Percentiles rank a stretch among this genome's conserved stretches.
These are phyloP conservation scores for Ascochyta viciae-villosae DNA, from an alignment of 2,329 filamentous ascomycete species.

Conservation along the genomic window DNA sequence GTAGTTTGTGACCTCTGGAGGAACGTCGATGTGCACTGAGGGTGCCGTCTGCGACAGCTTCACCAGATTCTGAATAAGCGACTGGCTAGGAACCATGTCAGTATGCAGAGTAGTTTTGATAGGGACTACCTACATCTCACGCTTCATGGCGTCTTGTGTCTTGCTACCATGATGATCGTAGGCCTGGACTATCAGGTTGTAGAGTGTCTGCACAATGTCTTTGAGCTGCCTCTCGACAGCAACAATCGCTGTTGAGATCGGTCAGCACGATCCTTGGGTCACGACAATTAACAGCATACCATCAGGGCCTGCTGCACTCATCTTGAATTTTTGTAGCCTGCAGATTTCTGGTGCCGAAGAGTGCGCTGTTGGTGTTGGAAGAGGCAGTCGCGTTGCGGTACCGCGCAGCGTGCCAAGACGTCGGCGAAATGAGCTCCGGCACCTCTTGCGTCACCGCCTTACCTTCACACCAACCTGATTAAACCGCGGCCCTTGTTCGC, in stretches of 20 bases:
- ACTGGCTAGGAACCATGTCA: conserved; percentile 47
- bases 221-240: conserved; percentile 61
- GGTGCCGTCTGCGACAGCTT: conserved; percentile 59
- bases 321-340: neutral
- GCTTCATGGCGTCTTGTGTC: conserved; percentile 64
- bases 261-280: neutral
- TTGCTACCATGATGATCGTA: conserved; percentile 65
- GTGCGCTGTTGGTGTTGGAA: neutral
- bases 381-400: neutral
- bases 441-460: conserved; percentile 26
- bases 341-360: neutral
- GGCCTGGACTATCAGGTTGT: conserved; percentile 64
- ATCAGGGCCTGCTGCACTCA: conserved; percentile 1
- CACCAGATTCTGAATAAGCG: conserved; percentile 61
- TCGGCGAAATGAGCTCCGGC: conserved; percentile 24
- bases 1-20: conserved; percentile 68
- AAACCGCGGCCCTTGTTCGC: conserved; percentile 16
- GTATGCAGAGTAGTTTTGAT: neutral
- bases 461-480: conserved; percentile 10
- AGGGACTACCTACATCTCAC: conserved; percentile 58
- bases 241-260: conserved; percentile 20
- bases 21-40: conserved; percentile 61
- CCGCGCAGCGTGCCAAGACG: conserved; percentile 21
- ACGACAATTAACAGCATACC: neutral
- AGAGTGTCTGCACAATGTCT: conserved; percentile 67